A percentile compares a stretch with the other conserved stretches of the same genome.
Evolutionary conservation across 2,329 filamentous ascomycete genomes (phyloP).

Genomic region (Paraphoma chrysanthemicola): DNA sequence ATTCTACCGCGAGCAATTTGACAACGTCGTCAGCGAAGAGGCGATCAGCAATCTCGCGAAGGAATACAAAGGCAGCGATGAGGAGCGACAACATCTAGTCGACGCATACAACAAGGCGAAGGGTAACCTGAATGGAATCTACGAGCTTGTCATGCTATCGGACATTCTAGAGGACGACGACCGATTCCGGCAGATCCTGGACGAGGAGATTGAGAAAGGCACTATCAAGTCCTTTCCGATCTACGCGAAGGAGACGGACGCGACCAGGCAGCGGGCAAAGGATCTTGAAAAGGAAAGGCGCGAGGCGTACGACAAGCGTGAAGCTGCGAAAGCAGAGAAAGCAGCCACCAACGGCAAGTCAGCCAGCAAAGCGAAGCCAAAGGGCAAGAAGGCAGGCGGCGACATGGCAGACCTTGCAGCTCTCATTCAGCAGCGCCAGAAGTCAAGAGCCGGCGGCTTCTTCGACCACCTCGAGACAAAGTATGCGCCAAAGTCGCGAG

Average conservation of each 20-base stretch:
- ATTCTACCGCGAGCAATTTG: slow-evolving; percentile 87
- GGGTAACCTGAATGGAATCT: slow-evolving; percentile 79
- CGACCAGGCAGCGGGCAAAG: slow-evolving; percentile 37
- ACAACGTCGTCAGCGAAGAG: slow-evolving; percentile 74
- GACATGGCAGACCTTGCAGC: slow-evolving; percentile 47
- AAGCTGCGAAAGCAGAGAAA: slow-evolving; percentile 66
- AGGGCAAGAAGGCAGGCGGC: slow-evolving; percentile 39
- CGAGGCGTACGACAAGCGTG: slow-evolving; percentile 57
- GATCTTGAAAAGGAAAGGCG: slow-evolving; percentile 45
- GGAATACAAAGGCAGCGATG: slow-evolving; percentile 83
- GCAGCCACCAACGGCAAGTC: slow-evolving; percentile 59
- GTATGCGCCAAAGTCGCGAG: slow-evolving; percentile 47
- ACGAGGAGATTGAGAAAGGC: slow-evolving; percentile 75
- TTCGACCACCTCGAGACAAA: slow-evolving; percentile 44
- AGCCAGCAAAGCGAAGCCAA: slow-evolving; percentile 55
- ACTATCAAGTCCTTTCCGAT: slow-evolving; percentile 71
- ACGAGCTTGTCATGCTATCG: slow-evolving; percentile 85
- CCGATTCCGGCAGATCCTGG: slow-evolving; percentile 80
- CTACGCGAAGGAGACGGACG: slow-evolving; percentile 71
- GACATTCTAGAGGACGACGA: slow-evolving; percentile 84
- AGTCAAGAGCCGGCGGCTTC: slow-evolving; percentile 43
- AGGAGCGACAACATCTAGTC: slow-evolving; percentile 82
- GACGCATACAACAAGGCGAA: slow-evolving; percentile 74
- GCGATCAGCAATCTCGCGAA: slow-evolving; percentile 77
- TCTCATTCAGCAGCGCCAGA: slow-evolving; percentile 46